A percentile compares a stretch with the other conserved stretches of the same genome.
Conservation (phyloP, 768 basidiomycete genomes). For the Ramaria sp. region DNA sequence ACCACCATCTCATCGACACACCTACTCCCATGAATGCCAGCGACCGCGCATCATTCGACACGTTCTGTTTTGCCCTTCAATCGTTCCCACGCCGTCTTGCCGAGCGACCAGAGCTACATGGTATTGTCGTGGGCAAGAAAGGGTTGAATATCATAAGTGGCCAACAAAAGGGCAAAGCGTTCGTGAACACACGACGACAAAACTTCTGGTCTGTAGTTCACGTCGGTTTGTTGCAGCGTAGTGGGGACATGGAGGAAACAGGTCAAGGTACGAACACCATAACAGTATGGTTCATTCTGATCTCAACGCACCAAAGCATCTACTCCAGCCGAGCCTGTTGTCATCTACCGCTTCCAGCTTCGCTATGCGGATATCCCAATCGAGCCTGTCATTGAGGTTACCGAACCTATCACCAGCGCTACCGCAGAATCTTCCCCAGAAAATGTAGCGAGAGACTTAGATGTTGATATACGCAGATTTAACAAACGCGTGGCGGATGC, state of each 20-base stretch:
- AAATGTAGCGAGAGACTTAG: neutral
- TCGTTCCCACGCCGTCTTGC: neutral
- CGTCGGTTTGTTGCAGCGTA: neutral
- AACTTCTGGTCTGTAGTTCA: conserved; percentile 4
- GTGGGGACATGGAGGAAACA: neutral
- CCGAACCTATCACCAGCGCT: neutral
- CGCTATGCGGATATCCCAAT: conserved; percentile 7
- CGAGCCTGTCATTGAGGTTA: neutral
- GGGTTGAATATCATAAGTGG: too few species aligned
- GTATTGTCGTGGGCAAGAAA: too few species aligned
- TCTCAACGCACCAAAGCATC: neutral
- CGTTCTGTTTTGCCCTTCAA: conserved; percentile 2
- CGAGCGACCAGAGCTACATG: neutral
- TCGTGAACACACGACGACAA: neutral
- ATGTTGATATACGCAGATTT: neutral
- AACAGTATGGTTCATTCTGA: too few species aligned
- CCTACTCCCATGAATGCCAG: neutral
- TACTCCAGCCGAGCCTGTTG: neutral
- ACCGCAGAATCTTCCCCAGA: neutral
- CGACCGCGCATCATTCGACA: neutral
- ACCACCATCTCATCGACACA: neutral
- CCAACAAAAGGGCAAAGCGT: neutral
- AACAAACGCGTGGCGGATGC: neutral
- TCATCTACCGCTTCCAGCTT: conserved; percentile 2
- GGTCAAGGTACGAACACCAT: too few species aligned